Evolutionary conservation across 78 protist genomes (phyloP).

Genomic region (Dictyostelium capitatum): DNA sequence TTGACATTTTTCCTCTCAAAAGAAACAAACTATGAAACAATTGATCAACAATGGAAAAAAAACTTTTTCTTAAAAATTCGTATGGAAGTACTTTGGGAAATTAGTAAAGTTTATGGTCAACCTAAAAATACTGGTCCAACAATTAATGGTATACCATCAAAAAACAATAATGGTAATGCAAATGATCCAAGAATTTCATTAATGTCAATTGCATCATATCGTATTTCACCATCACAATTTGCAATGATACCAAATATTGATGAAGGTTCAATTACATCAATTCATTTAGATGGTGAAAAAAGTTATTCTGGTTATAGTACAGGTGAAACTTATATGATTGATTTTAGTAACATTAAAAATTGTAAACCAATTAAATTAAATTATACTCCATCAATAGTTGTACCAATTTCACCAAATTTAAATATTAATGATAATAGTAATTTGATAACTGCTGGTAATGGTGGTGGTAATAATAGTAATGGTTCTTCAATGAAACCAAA

Average conservation of each 20-base stretch:
- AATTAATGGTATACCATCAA: neutral
- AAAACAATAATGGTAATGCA: neutral
- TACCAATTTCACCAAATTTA: neutral
- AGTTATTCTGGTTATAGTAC: slow-evolving; percentile 7
- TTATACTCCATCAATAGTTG: neutral
- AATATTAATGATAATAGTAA: neutral
- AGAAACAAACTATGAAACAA: slow-evolving; percentile 63
- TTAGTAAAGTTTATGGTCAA: slow-evolving; percentile 13
- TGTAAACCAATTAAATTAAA: slow-evolving; percentile 5
- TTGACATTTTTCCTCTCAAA: slow-evolving; percentile 30
- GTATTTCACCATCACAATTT: slow-evolving; percentile 48
- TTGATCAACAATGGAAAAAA: slow-evolving; percentile 40
- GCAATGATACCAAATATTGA: slow-evolving; percentile 14
- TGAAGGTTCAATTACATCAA: slow-evolving; percentile 16
- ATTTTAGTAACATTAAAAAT: neutral
- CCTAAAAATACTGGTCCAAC: slow-evolving; percentile 30
- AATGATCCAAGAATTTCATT: neutral
- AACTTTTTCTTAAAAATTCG: slow-evolving; percentile 44
- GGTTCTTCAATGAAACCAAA: no score
- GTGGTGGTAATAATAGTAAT: no score
- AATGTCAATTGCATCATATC: slow-evolving; percentile 33
- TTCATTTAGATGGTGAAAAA: neutral
- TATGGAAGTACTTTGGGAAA: slow-evolving; percentile 55
- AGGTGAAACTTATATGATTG: slow-evolving; percentile 15
- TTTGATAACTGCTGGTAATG: no score